Evolutionary conservation across 371 early-diverging fungal species (phyloP), one percentile per base, ranked within the genome.

Genomic region (Actinomortierella wolfii): DNA sequence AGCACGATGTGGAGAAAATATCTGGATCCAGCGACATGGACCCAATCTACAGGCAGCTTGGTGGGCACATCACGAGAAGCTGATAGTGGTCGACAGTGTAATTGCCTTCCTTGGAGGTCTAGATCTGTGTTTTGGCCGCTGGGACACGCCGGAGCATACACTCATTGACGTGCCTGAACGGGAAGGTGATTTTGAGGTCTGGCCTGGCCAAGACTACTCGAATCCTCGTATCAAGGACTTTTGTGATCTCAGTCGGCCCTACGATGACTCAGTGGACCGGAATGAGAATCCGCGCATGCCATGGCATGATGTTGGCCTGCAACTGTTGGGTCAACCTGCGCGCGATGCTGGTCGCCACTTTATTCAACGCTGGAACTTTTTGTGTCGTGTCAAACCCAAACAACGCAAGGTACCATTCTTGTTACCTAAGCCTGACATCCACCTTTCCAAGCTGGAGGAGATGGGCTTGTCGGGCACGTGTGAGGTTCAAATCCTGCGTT

Each of bases 181-280:
- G 3, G 29, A 46, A 8, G 78, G 76, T 14, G 67, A 71, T 1
- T 67, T 63, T 20, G 63, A 48, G 21, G 70, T 82, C 21, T 94
- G 86, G 75, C 91, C 91, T 11, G 95, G 96, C 14, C 92, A 91
- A 76, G 97, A 97, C 75, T 97, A 93, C 73, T 89, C 88, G 53
- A 97, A 97, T 64, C 93, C 96, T 21, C 86, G 96, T 23, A 83
- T 92, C 54, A 90, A 89, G 71, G 97, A 97, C 74, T 97, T 97
- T 77, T 65, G 71, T 43, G 74, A 73, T 43, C 57, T 73, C 3
- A 63, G 63, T 28, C 66, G 67, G 46, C 74, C 74, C 17, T 54
- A 63, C 1, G 13, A 63, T 17, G 74, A 73, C 23, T 44, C 26
- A 2, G 44, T 76, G 49, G 67, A 67, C 44, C 61, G 66, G 3